Percentiles rank a stretch among this genome's conserved stretches.
These are phyloP conservation scores for Capsella rubella DNA, from an alignment of 441 rosid genomes.

Conservation along the genomic window DNA sequence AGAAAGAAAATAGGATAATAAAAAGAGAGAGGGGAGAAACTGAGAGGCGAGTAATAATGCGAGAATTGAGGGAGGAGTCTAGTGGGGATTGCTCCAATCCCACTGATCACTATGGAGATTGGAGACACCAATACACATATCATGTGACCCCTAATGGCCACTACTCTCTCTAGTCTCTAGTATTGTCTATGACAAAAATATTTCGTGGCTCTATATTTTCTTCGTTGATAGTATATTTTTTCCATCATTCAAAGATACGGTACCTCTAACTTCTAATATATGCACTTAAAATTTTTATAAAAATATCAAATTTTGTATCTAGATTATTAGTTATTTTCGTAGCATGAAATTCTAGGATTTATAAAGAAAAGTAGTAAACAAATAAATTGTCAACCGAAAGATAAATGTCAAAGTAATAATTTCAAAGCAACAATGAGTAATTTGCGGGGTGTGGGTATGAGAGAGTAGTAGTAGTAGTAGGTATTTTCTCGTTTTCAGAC, in stretches of 20 bases:
- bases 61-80: constrained; percentile 30
- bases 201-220: constrained; percentile 9
- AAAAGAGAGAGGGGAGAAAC: constrained; percentile 10
- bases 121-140: constrained; percentile 42
- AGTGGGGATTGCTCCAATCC: constrained; percentile 20
- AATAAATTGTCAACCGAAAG: constrained; percentile 8
- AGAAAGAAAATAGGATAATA: neutral
- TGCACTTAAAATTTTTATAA: neutral
- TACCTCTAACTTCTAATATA: neutral
- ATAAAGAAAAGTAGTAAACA: neutral
- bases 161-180: constrained; percentile 33
- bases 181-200: neutral
- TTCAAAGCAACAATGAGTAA: constrained; percentile 35
- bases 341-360: neutral
- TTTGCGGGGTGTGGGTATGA: constrained; percentile 20
- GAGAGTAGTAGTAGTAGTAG: constrained; percentile 23
- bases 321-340: neutral
- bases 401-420: neutral
- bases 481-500: constrained; percentile 38
- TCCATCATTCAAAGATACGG: neutral
- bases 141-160: constrained; percentile 37
- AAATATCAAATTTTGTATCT: neutral
- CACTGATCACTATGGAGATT: constrained; percentile 37
- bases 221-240: too few relatives aligned
- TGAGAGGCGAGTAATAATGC: constrained; percentile 38